Conservation (phyloP, 805 yeast species). For the Suhomyces sp. region DNA sequence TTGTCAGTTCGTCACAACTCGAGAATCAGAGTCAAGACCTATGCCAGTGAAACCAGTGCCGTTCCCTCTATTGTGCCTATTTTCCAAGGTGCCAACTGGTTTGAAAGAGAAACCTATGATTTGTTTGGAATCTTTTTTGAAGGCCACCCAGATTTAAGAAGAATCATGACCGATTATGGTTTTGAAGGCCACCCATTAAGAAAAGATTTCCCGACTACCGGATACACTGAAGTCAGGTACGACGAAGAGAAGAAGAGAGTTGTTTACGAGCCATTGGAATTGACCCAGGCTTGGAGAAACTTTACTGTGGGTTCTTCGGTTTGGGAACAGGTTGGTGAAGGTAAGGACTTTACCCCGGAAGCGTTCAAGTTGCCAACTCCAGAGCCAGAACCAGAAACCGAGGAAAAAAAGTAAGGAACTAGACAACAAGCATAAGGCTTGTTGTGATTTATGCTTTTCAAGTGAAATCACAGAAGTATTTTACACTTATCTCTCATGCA, state of each 20-base stretch:
- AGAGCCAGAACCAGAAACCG: constrained; percentile 59
- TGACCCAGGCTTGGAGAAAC: constrained; percentile 90
- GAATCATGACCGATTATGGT: constrained; percentile 89
- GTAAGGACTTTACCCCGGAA: constrained; percentile 78
- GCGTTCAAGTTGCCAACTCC: constrained; percentile 80
- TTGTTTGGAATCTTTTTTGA: constrained; percentile 84
- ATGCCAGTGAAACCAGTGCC: constrained; percentile 76
- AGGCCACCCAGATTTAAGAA: constrained; percentile 84
- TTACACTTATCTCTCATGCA: too few species aligned
- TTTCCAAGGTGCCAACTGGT: constrained; percentile 84
- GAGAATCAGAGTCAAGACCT: constrained; percentile 84
- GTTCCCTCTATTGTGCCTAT: constrained; percentile 77
- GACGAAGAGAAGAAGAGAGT: constrained; percentile 89
- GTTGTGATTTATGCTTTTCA: too few species aligned
- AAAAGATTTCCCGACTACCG: constrained; percentile 91
- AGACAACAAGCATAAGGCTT: too few species aligned
- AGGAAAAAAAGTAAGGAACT: constrained; percentile 31
- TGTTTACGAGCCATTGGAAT: constrained; percentile 84
- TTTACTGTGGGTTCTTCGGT: constrained; percentile 84
- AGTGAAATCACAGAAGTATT: too few species aligned
- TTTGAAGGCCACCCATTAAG: constrained; percentile 90
- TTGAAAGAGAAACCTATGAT: constrained; percentile 86
- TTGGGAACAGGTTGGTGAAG: constrained; percentile 91
- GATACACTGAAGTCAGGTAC: constrained; percentile 85
- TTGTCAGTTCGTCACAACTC: constrained; percentile 81